These are phyloP conservation scores for Candida michaelii DNA, from an alignment of 805 yeast genomes.

Conservation along the genomic window DNA sequence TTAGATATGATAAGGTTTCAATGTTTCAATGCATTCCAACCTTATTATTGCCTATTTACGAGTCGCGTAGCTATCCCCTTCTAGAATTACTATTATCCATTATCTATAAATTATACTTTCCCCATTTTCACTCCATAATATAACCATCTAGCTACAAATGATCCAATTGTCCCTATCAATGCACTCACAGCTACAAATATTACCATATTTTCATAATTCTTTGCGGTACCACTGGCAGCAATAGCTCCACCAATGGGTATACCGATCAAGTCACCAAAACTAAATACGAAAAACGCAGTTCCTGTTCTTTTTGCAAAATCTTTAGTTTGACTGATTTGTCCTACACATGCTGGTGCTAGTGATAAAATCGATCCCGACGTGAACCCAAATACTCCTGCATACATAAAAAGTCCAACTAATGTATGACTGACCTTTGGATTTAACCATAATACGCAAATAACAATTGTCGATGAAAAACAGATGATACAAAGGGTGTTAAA, in stretches of 20 bases:
- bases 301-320: slow-evolving; percentile 28
- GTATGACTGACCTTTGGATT: slow-evolving; percentile 25
- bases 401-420: slow-evolving; percentile 21
- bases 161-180: slow-evolving; percentile 21
- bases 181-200: slow-evolving; percentile 23
- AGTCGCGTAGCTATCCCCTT: no score
- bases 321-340: slow-evolving; percentile 25
- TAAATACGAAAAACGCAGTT: slow-evolving; percentile 26
- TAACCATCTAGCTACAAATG: slow-evolving; percentile 20
- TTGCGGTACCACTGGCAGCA: slow-evolving; percentile 9
- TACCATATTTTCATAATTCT: slow-evolving; percentile 22
- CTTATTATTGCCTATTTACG: no score
- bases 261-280: slow-evolving; percentile 29
- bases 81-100: no score
- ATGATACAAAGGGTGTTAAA: slow-evolving; percentile 23
- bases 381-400: slow-evolving; percentile 27
- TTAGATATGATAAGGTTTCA: no score
- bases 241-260: slow-evolving; percentile 32
- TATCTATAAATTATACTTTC: slow-evolving; percentile 8
- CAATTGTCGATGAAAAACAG: slow-evolving; percentile 17
- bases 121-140: slow-evolving; percentile 21
- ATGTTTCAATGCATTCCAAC: no score
- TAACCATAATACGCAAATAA: slow-evolving; percentile 25
- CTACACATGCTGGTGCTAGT: slow-evolving; percentile 25
- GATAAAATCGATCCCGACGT: slow-evolving; percentile 28